phyloP scores from a whole-genome alignment of 495 filamentous ascomycete species.

The Lepraria neglecta region DNA sequence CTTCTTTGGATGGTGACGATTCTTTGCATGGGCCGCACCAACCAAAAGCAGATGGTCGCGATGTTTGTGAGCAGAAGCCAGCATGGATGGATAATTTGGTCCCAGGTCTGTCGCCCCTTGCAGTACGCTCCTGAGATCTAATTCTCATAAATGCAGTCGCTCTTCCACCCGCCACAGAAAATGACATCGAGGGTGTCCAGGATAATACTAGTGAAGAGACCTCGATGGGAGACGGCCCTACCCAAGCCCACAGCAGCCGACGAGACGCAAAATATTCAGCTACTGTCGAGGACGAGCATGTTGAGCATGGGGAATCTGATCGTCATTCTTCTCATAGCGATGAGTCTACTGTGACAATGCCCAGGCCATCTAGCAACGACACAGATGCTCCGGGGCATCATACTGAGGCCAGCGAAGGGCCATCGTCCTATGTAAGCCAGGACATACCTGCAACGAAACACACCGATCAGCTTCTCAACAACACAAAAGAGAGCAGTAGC shows the following conservation, averaged over 20 bases:
- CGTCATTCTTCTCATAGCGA: not conserved
- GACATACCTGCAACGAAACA: not conserved
- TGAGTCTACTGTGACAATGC: not conserved
- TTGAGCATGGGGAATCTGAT: not conserved
- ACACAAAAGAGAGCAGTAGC: no score
- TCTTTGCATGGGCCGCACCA: not conserved
- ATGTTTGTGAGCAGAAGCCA: slow-evolving; percentile 9
- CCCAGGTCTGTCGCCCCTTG: slow-evolving; percentile 10
- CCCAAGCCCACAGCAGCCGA: no score
- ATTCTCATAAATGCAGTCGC: not conserved
- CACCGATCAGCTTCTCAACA: no score
- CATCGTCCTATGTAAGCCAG: not conserved
- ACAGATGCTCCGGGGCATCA: not conserved
- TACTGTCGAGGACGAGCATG: not conserved
- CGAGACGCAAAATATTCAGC: not conserved
- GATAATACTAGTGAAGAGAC: not conserved
- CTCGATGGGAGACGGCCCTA: not conserved
- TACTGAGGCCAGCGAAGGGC: not conserved
- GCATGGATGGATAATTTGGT: slow-evolving; percentile 15
- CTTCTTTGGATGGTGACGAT: not conserved
- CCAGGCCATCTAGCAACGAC: not conserved
- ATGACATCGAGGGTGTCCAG: not conserved
- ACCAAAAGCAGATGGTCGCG: not conserved
- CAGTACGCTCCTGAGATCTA: not conserved
- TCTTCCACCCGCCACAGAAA: not conserved